A percentile compares a stretch with the other conserved stretches of the same genome.
phyloP scores from a whole-genome alignment of 495 filamentous ascomycete species.

The Podospora pseudocomata region DNA sequence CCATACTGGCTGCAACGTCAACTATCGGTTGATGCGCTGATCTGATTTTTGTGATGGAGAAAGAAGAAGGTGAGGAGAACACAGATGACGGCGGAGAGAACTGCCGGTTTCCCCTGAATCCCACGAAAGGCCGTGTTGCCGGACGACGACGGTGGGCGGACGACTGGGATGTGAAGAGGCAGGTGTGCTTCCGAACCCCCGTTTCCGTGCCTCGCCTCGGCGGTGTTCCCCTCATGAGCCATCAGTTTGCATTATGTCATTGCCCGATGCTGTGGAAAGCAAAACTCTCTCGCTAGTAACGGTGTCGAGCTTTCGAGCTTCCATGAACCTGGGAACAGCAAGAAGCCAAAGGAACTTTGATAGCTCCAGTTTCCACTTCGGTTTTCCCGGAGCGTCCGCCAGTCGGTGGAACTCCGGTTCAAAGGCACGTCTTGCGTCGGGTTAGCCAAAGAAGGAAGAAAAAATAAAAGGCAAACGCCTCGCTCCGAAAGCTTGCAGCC shows the following conservation, averaged over 20 bases:
- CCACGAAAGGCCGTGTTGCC: not conserved
- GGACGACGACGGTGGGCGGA: not conserved
- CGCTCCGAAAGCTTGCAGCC: not conserved
- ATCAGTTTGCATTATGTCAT: conserved; percentile 5
- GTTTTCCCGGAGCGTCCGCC: not conserved
- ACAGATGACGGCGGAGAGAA: too few relatives aligned
- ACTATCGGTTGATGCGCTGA: not conserved
- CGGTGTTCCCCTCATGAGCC: not conserved
- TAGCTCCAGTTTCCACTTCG: conserved; percentile 1
- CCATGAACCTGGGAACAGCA: not conserved
- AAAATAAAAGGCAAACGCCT: not conserved
- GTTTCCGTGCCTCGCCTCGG: not conserved
- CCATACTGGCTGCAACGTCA: not conserved
- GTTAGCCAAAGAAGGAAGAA: not conserved
- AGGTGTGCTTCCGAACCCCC: not conserved
- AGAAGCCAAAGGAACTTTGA: not conserved
- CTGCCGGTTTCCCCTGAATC: not conserved
- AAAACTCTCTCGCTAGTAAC: not conserved
- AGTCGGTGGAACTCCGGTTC: conserved; percentile 2
- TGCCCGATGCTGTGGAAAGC: not conserved
- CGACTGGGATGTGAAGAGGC: conserved; percentile 1
- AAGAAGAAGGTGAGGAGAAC: not conserved
- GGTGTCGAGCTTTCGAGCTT: not conserved
- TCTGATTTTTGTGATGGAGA: not conserved
- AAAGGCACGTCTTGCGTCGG: not conserved